phyloP scores from a whole-genome alignment of 169 alveolate genomes.

The Plasmodium inui region DNA sequence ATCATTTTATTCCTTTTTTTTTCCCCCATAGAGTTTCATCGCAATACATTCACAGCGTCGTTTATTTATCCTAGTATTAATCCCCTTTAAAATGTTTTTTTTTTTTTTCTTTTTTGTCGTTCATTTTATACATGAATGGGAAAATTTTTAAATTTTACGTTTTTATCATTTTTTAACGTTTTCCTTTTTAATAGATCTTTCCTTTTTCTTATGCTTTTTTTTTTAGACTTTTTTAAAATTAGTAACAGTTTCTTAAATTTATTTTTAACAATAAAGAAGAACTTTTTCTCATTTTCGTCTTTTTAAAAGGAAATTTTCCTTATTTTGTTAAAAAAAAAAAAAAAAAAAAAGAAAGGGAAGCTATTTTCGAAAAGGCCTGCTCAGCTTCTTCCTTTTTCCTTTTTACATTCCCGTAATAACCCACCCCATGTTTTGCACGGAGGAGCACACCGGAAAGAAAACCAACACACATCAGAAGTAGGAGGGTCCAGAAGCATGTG shows the following conservation, averaged over 20 bases:
- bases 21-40: background rate
- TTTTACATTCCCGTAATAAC: background rate
- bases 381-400: background rate
- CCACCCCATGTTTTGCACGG: background rate
- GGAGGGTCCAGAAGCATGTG: background rate
- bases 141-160: background rate
- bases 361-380: background rate
- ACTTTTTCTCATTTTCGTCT: background rate
- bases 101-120: background rate
- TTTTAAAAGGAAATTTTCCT: background rate
- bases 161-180: background rate
- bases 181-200: constrained; percentile 1
- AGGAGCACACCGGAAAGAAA: background rate
- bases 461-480: background rate
- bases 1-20: background rate
- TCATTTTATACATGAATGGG: background rate
- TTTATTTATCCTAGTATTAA: background rate
- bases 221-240: constrained; percentile 3
- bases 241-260: background rate
- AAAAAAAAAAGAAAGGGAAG: too few species aligned
- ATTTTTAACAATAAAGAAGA: background rate
- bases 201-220: background rate
- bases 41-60: background rate
- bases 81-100: background rate
- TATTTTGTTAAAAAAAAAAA: background rate